Percentiles rank a stretch among this genome's conserved stretches.
Conservation (phyloP, 176 grass and related monocot genomes). For the Pontederia paniculata region DNA sequence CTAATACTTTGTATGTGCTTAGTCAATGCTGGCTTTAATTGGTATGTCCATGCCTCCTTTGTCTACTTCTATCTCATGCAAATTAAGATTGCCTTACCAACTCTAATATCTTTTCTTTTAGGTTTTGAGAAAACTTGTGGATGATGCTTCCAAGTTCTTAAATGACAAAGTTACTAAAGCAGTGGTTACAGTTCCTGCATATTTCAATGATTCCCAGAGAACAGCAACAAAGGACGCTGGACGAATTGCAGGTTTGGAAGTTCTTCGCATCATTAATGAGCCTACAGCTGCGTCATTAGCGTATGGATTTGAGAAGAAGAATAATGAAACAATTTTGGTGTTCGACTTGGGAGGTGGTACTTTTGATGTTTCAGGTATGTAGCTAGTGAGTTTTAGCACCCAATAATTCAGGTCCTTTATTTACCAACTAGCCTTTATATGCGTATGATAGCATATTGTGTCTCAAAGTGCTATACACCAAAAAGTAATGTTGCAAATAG, state of each 20-base stretch:
- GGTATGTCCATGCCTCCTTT: too few relatives aligned
- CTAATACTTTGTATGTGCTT: too few relatives aligned
- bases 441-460: too few relatives aligned
- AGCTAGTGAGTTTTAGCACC: too few relatives aligned
- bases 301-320: constrained; percentile 80
- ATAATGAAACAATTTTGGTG: constrained; percentile 68
- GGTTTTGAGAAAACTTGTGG: constrained; percentile 58
- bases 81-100: too few relatives aligned
- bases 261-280: constrained; percentile 74
- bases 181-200: constrained; percentile 59
- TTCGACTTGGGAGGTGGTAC: constrained; percentile 70
- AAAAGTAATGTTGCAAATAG: too few relatives aligned
- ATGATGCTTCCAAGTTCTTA: constrained; percentile 73
- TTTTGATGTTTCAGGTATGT: constrained; percentile 66
- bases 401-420: too few relatives aligned
- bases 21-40: too few relatives aligned
- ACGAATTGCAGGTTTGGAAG: constrained; percentile 61
- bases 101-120: constrained; percentile 2
- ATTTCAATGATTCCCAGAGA: constrained; percentile 75
- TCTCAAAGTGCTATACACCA: too few relatives aligned
- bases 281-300: constrained; percentile 55
- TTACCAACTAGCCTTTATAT: too few relatives aligned
- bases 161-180: constrained; percentile 76
- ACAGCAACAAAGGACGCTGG: constrained; percentile 80
- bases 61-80: too few relatives aligned